Conservation (phyloP, 83 land plant genomes). For the Thuja plicata region DNA sequence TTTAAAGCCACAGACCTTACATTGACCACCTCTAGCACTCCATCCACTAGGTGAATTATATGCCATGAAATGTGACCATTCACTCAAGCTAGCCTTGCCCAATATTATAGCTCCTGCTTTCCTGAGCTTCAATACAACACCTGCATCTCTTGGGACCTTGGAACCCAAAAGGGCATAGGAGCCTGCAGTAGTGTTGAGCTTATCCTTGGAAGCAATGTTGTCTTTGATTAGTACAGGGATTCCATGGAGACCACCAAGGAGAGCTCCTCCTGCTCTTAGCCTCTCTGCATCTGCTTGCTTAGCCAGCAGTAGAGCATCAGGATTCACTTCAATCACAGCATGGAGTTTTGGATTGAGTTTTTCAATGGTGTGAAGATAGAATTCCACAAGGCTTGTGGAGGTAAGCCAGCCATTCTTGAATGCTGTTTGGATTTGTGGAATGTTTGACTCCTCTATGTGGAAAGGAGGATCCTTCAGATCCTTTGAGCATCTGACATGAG, state of each 20-base stretch:
- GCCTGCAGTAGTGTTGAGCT: slow-evolving; percentile 42
- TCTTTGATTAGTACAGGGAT: slow-evolving; percentile 58
- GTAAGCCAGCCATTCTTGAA: slow-evolving; percentile 32
- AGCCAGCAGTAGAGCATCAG: slow-evolving; percentile 45
- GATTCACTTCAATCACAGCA: slow-evolving; percentile 53
- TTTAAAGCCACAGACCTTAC: slow-evolving; percentile 15
- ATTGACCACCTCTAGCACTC: slow-evolving; percentile 42
- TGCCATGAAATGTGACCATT: slow-evolving; percentile 46
- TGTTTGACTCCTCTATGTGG: slow-evolving; percentile 15
- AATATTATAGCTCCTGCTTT: slow-evolving; percentile 45
- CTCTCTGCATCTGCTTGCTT: slow-evolving; percentile 34
- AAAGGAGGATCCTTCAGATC: not conserved
- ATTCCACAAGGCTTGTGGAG: slow-evolving; percentile 33
- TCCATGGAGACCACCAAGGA: slow-evolving; percentile 28
- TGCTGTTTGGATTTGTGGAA: slow-evolving; percentile 26
- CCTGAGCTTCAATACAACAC: slow-evolving; percentile 36
- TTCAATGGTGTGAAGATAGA: slow-evolving; percentile 24
- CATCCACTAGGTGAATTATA: slow-evolving; percentile 21
- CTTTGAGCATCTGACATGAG: not conserved
- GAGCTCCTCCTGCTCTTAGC: not conserved
- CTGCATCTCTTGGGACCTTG: slow-evolving; percentile 37
- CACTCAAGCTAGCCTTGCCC: slow-evolving; percentile 65
- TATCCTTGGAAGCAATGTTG: slow-evolving; percentile 47
- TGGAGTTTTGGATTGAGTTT: slow-evolving; percentile 36
- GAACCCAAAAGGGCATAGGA: slow-evolving; percentile 43